Evolutionary conservation across 345 rosid species (phyloP), one percentile per base, ranked within the genome.

Genomic region (Corchorus capsularis): DNA sequence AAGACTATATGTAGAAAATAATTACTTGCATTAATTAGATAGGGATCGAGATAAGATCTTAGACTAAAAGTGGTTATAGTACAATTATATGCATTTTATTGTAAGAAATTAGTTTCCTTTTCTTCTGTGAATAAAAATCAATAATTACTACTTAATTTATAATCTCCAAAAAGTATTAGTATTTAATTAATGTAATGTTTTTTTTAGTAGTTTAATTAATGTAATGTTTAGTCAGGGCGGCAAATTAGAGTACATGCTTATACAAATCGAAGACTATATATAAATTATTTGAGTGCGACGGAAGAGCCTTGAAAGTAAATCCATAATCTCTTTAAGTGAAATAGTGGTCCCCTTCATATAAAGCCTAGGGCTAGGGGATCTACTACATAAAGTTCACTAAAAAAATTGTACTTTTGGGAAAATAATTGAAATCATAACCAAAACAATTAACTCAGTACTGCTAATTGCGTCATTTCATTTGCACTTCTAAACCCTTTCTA

Each of bases 401-500:
- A 55, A 9, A 17, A 9, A 17, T 55, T 55, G 22, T 22, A n/a
- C 15, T 8, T 11, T 27, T 68, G 1, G 43, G 43, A 8, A 62
- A 62, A 62, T 6, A 12, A 6, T 45, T 27, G 27, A 45, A 19
- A 35, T 62, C 47, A 62, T 62, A 35, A 62, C 11, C 4, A 62
- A 34, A 0, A 1, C 12, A 47, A 59, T 22, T 59, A 59, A 22
- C 22, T 67, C 20, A 65, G 16, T 4, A 4, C 71, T 10, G 10
- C 71, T 67, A 67, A 67, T 47, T 32, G 49, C 43, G 14, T 49
- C 43, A 69, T 69, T 69, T 49, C 43, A 69, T 69, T 69, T 27
- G 14, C 22, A 49, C 14, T 27, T 27, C 6, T 27, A 68, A 47
- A 27, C 41, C n/a, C 1, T 20, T 10, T 10, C 13, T 47, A 43